A percentile compares a stretch with the other conserved stretches of the same genome.
Conservation (phyloP, 805 yeast genomes). For the Blastobotrys parvus region DNA sequence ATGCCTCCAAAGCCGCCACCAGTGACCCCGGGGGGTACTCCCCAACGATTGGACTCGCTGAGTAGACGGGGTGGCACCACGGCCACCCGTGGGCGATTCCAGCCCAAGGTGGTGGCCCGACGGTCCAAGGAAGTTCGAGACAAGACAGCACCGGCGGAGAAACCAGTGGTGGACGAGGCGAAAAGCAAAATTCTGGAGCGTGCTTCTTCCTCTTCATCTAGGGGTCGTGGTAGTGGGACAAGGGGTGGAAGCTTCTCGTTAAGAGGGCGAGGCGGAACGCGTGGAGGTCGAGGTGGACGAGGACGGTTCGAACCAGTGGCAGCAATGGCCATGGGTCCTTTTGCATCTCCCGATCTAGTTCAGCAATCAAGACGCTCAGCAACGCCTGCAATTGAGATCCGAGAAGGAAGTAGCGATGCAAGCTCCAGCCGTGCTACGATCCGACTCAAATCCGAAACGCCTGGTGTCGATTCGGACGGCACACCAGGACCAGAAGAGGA, state of each 20-base stretch:
- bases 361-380: neutral
- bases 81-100: slow-evolving; percentile 42
- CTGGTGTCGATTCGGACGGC: slow-evolving; percentile 9
- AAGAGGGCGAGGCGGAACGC: slow-evolving; percentile 11
- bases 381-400: slow-evolving; percentile 1
- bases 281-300: slow-evolving; percentile 15
- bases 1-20: neutral
- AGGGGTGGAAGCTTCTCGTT: slow-evolving; percentile 5
- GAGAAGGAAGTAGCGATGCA: neutral
- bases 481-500: slow-evolving; percentile 6
- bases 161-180: slow-evolving; percentile 24
- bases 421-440: neutral
- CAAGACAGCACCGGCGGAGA: slow-evolving; percentile 56
- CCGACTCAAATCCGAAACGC: slow-evolving; percentile 17
- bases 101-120: slow-evolving; percentile 82
- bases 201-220: slow-evolving; percentile 12
- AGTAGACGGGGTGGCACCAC: slow-evolving; percentile 9
- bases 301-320: slow-evolving; percentile 19
- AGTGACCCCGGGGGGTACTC: neutral
- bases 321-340: slow-evolving; percentile 29
- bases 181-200: slow-evolving; percentile 9
- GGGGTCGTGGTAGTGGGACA: slow-evolving; percentile 7
- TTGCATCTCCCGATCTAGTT: slow-evolving; percentile 26
- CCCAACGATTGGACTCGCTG: slow-evolving; percentile 14
- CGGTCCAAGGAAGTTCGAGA: slow-evolving; percentile 79